These are phyloP conservation scores for Kurtzmaniella quercitrusa DNA, from an alignment of 1,139 yeast species.

Conservation along the genomic window DNA sequence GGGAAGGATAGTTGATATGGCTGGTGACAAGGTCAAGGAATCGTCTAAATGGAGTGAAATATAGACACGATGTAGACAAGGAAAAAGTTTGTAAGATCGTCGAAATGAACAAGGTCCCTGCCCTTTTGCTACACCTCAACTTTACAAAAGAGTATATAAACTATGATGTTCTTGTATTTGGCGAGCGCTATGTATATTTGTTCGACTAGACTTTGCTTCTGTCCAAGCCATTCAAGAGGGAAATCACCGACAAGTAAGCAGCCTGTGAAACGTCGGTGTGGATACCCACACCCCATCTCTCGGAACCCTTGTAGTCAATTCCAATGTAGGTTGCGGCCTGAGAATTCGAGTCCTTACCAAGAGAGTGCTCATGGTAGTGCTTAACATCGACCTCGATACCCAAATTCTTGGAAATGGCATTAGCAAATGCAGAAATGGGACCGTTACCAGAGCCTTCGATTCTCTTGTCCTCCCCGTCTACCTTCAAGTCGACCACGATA, in stretches of 20 bases:
- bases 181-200: background rate
- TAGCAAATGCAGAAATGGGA: constrained; percentile 86
- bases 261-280: constrained; percentile 92
- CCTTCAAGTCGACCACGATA: constrained; percentile 34
- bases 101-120: too few species aligned
- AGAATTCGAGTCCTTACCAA: constrained; percentile 81
- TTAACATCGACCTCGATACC: constrained; percentile 64
- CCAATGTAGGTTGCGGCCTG: constrained; percentile 90
- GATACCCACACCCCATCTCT: constrained; percentile 92
- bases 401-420: constrained; percentile 63
- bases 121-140: too few species aligned
- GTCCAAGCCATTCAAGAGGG: constrained; percentile 58
- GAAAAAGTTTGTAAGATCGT: too few species aligned
- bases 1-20: too few species aligned
- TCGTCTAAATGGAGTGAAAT: too few species aligned
- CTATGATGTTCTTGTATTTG: background rate
- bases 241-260: constrained; percentile 72
- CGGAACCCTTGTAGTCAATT: constrained; percentile 47
- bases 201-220: constrained; percentile 7
- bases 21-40: too few species aligned
- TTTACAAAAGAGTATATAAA: too few species aligned
- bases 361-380: constrained; percentile 86
- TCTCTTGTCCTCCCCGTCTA: constrained; percentile 43
- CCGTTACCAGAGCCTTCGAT: constrained; percentile 85
- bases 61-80: too few species aligned